Conservation (phyloP, 805 yeast genomes). For the Cyberlindnera bimundalis region DNA sequence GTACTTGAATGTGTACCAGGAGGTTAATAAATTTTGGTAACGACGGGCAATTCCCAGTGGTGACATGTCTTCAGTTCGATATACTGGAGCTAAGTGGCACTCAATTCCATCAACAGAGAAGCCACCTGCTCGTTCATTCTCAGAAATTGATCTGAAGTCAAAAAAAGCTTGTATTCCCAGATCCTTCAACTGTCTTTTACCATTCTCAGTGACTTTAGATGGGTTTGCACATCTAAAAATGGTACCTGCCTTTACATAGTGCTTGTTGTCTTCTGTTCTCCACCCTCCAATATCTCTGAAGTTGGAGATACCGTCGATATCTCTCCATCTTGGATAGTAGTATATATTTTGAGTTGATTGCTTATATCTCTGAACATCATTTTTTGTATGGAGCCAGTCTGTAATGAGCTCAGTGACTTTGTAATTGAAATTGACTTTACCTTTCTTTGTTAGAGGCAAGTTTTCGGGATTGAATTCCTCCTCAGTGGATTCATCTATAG, state of each 20-base stretch:
- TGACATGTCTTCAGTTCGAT: slow-evolving; percentile 50
- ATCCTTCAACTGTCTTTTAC: slow-evolving; percentile 35
- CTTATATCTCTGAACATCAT: slow-evolving; percentile 53
- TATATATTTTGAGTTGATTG: slow-evolving; percentile 35
- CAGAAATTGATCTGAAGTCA: slow-evolving; percentile 67
- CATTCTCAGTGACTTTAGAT: slow-evolving; percentile 46
- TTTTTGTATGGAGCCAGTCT: slow-evolving; percentile 45
- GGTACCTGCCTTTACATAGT: slow-evolving; percentile 48
- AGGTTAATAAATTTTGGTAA: slow-evolving; percentile 49
- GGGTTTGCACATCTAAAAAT: slow-evolving; percentile 66
- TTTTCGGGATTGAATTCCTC: slow-evolving; percentile 33
- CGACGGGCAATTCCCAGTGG: slow-evolving; percentile 62
- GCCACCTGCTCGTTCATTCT: slow-evolving; percentile 43
- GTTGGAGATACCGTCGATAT: slow-evolving; percentile 64
- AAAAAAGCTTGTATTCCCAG: slow-evolving; percentile 54
- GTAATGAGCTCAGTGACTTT: slow-evolving; percentile 48
- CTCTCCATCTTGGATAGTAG: slow-evolving; percentile 51
- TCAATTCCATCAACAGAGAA: slow-evolving; percentile 43
- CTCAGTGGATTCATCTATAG: slow-evolving; percentile 34
- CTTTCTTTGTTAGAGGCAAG: slow-evolving; percentile 42
- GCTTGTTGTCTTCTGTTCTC: slow-evolving; percentile 33
- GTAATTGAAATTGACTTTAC: slow-evolving; percentile 55
- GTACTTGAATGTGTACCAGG: slow-evolving; percentile 58
- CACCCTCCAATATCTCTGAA: slow-evolving; percentile 85
- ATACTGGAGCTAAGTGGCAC: slow-evolving; percentile 54